Base-by-base conservation (phyloP, 1,284 basidiomycete species). In the Gomphus sp. region DNA sequence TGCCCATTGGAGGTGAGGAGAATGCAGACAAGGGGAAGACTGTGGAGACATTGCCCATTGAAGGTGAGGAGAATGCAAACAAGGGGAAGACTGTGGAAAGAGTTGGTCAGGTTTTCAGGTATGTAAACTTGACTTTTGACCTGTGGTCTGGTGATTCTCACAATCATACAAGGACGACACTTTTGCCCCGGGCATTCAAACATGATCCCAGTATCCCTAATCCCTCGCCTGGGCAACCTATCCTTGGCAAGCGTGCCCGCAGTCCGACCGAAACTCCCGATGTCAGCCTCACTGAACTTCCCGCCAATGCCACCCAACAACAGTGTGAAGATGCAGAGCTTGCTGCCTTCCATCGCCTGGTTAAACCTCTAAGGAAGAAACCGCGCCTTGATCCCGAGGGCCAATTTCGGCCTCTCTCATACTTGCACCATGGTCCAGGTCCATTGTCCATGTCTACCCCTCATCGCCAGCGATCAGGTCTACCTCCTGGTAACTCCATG, bases 161-260 rank as follows among this genome's bases (percentile, higher is more conserved):
- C 22, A 22, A 22, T 22, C 22, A 22, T 22, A 22, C 22, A 22
- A 22, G 22, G 22, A 22, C 22, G 22, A 22, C 22, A 22, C 22
- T 22, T 22, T 22, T 22, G 22, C 22, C 22, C 22, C 22, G 22
- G 22, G 22, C 22, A 22, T 22, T 22, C 22, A 22, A 22, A 22
- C 22, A 22, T 22, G 41, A 48, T 8, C 22, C 39, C 25, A 22
- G 18, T 4, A 41, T 45, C 37, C 33, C 45, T n/a, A 22, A 36
- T 22, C 45, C 45, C 25, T 57, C 55, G 14, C 56, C 56, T 12
- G 37, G 50, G 4, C 36, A 22, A 10, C 56, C 56, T 34, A 44
- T 48, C 10, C 48, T 58, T 16, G 56, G 56, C 18, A 58, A 58
- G 18, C 56, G 56, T 14, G 11, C 50, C 12, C 56, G 56, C 28